Percentiles rank a stretch among this genome's conserved stretches.
phyloP scores from a whole-genome alignment of 73 alveolate genomes.

The Symbiodinium natans region DNA sequence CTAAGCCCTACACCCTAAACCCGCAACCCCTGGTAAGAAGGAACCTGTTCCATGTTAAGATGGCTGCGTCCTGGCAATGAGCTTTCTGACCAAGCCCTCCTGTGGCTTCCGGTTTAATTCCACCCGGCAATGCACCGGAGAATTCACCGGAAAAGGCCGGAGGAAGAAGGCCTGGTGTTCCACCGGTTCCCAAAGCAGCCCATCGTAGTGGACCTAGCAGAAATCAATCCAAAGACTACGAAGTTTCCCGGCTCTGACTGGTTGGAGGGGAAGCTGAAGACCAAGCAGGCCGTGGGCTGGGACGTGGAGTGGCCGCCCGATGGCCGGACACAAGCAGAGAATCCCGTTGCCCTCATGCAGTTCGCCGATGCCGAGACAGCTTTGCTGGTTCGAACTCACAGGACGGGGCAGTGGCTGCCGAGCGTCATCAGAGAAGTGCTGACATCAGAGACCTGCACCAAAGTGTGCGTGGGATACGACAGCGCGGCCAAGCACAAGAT shows the following conservation, averaged over 20 bases:
- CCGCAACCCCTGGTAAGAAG: no score
- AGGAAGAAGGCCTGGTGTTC: no score
- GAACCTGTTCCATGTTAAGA: no score
- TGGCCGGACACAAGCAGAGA: not conserved
- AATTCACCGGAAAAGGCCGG: no score
- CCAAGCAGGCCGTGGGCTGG: constrained; percentile 25
- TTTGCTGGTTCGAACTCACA: constrained; percentile 56
- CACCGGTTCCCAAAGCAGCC: not conserved
- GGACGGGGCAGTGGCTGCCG: constrained; percentile 38
- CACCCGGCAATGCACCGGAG: no score
- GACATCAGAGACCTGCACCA: constrained; percentile 15
- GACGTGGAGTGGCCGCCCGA: constrained; percentile 72
- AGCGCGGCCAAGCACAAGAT: constrained; percentile 46
- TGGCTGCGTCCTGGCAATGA: no score
- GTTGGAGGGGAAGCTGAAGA: constrained; percentile 15
- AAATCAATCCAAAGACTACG: not conserved
- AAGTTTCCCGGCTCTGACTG: constrained; percentile 26
- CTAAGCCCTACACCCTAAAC: no score
- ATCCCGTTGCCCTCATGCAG: constrained; percentile 76
- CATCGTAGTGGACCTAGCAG: constrained; percentile 39
- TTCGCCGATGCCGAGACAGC: constrained; percentile 35
- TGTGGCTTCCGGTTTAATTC: no score
- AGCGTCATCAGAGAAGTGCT: constrained; percentile 6
- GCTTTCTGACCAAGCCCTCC: no score
- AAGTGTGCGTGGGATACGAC: constrained; percentile 59